Evolutionary conservation across 495 filamentous ascomycete species (phyloP).

Genomic region (Neurospora sp.): DNA sequence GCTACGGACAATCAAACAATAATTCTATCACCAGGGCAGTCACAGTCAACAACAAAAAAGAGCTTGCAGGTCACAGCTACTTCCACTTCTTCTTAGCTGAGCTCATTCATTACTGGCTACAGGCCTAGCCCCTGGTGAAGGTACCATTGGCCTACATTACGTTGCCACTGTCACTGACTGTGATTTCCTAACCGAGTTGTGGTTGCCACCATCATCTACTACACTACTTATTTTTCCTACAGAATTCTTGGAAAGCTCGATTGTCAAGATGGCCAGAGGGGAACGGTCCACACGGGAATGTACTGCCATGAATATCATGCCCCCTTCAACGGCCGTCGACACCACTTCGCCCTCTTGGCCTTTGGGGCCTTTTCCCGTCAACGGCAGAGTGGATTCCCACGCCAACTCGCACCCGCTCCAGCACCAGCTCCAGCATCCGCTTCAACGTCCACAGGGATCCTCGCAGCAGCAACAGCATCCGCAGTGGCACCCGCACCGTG

Average conservation of each 20-base stretch:
- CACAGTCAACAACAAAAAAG: not conserved
- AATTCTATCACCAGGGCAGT: not conserved
- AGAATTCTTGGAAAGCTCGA: not conserved
- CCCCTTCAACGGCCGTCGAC: not conserved
- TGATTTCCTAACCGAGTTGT: not conserved
- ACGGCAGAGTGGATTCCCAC: not conserved
- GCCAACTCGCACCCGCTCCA: not conserved
- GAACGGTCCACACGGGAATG: not conserved
- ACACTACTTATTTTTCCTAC: not conserved
- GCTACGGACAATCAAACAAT: not conserved
- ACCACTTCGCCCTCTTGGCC: not conserved
- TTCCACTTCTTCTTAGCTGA: not conserved
- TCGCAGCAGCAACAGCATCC: not conserved
- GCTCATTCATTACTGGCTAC: not conserved
- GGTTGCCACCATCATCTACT: not conserved
- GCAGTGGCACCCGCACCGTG: not conserved
- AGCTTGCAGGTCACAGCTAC: not conserved
- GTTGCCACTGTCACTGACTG: not conserved
- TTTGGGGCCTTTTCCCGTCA: not conserved
- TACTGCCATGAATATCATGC: not conserved
- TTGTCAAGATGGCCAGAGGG: not conserved
- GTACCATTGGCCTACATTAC: not conserved
- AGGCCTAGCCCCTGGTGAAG: not conserved
- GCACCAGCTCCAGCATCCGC: not conserved
- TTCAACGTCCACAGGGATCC: not conserved